Conservation (phyloP, 106 monocot genomes). For the Acorus calamus region DNA sequence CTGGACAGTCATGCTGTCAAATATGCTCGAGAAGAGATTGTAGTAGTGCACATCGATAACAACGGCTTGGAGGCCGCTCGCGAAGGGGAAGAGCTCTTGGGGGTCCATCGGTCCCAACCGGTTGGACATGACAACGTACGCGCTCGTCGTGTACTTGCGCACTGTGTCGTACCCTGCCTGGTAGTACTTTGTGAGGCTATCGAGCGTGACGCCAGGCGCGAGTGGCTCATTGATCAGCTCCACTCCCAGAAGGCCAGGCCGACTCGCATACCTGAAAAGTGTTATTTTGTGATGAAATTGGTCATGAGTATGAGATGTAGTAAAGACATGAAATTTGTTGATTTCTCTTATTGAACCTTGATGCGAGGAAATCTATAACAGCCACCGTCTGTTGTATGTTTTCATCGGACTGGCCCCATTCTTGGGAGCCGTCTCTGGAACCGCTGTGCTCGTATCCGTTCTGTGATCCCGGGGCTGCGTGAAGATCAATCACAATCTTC, state of each 20-base stretch:
- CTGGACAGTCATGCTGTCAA: neutral
- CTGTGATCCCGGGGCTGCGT: slow-evolving; percentile 4
- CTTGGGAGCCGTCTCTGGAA: too few relatives aligned
- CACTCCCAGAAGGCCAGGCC: neutral
- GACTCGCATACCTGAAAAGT: neutral
- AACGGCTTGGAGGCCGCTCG: neutral
- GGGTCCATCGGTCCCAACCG: neutral
- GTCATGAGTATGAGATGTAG: too few relatives aligned
- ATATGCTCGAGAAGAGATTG: neutral
- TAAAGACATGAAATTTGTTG: too few relatives aligned
- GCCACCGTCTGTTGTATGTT: too few relatives aligned
- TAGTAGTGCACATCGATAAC: too few relatives aligned
- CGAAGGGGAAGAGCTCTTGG: neutral
- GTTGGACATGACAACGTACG: slow-evolving; percentile 1
- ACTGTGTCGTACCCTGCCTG: slow-evolving; percentile 5
- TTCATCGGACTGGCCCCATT: too few relatives aligned
- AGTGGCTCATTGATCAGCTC: slow-evolving; percentile 5
- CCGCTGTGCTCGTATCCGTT: neutral
- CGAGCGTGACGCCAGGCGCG: neutral
- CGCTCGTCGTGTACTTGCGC: neutral
- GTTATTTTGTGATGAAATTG: too few relatives aligned
- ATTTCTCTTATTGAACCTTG: too few relatives aligned
- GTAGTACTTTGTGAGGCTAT: neutral
- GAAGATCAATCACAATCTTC: slow-evolving; percentile 6
- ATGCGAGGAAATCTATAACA: too few relatives aligned